phyloP scores from a whole-genome alignment of 169 alveolate species.

The Plasmodium berghei region DNA sequence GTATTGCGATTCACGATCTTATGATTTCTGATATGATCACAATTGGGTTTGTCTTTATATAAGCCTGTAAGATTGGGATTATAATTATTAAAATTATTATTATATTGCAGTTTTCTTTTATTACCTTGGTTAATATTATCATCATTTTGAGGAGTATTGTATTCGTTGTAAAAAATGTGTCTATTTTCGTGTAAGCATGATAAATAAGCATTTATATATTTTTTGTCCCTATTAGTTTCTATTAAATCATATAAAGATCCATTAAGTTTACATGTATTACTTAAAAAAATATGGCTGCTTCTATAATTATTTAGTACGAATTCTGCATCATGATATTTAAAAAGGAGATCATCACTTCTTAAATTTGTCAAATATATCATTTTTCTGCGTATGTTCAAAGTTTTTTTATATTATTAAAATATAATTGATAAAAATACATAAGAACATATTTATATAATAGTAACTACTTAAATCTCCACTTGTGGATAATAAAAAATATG shows the following conservation, averaged over 20 bases:
- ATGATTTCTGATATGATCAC: no score
- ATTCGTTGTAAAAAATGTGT: not conserved
- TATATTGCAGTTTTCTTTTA: no score
- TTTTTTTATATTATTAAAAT: no score
- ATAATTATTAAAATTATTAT: no score
- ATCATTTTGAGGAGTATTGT: not conserved
- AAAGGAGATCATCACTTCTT: conserved; percentile 22
- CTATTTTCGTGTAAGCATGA: not conserved
- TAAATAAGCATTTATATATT: conserved; percentile 2
- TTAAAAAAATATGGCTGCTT: conserved; percentile 5
- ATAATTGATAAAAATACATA: not conserved
- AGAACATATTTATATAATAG: conserved; percentile 1
- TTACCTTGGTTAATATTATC: conserved; percentile 5
- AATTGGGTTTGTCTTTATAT: no score
- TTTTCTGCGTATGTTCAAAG: not conserved
- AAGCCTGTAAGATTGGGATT: no score
- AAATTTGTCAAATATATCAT: conserved; percentile 43
- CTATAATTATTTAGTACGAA: conserved; percentile 12
- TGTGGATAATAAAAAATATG: not conserved
- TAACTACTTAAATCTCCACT: conserved; percentile 6
- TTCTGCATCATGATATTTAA: conserved; percentile 21
- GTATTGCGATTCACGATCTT: no score
- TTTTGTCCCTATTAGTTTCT: not conserved
- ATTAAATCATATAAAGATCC: not conserved
- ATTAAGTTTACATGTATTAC: conserved; percentile 2